Evolutionary conservation across 768 basidiomycete genomes (phyloP).

Genomic region (Boletus subcaerulescens): DNA sequence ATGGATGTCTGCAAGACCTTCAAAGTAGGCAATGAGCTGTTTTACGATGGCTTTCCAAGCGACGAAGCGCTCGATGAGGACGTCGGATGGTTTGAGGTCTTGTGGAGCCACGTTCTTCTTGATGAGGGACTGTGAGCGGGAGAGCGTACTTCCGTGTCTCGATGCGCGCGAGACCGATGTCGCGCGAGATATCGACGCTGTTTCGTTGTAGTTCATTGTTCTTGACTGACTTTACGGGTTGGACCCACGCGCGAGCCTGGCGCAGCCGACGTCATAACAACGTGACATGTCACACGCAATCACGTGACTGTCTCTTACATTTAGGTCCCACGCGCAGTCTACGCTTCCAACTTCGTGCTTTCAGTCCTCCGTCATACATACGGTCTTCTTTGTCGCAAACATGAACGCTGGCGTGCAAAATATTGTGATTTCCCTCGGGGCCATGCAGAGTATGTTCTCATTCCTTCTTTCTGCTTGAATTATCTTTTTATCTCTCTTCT

Average conservation of each 20-base stretch:
- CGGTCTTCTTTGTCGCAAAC: slow-evolving; percentile 25
- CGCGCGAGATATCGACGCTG: slow-evolving; percentile 59
- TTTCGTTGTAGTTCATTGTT: slow-evolving; percentile 41
- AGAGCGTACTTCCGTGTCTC: slow-evolving; percentile 67
- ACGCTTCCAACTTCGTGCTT: not conserved
- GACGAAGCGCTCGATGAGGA: slow-evolving; percentile 92
- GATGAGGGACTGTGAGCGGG: slow-evolving; percentile 83
- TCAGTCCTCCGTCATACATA: slow-evolving; percentile 10
- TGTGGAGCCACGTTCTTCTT: slow-evolving; percentile 91
- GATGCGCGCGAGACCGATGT: slow-evolving; percentile 68
- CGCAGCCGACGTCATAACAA: slow-evolving; percentile 21
- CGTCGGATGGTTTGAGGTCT: slow-evolving; percentile 89
- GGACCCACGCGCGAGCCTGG: too few relatives aligned
- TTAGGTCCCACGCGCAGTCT: not conserved
- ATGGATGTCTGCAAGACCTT: slow-evolving; percentile 69
- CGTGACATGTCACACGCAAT: slow-evolving; percentile 16
- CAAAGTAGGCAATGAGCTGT: slow-evolving; percentile 91
- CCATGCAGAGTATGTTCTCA: slow-evolving; percentile 72
- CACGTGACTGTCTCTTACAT: slow-evolving; percentile 14
- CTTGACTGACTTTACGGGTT: not conserved
- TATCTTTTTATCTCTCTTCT: not conserved
- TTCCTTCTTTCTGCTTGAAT: not conserved
- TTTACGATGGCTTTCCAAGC: slow-evolving; percentile 97
- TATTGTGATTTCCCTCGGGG: slow-evolving; percentile 85
- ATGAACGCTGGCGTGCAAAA: slow-evolving; percentile 81